Percentiles rank a stretch among this genome's conserved stretches.
These are phyloP conservation scores for Jaltomata sinuosa DNA, from an alignment of 257 asterid species.

Conservation along the genomic window DNA sequence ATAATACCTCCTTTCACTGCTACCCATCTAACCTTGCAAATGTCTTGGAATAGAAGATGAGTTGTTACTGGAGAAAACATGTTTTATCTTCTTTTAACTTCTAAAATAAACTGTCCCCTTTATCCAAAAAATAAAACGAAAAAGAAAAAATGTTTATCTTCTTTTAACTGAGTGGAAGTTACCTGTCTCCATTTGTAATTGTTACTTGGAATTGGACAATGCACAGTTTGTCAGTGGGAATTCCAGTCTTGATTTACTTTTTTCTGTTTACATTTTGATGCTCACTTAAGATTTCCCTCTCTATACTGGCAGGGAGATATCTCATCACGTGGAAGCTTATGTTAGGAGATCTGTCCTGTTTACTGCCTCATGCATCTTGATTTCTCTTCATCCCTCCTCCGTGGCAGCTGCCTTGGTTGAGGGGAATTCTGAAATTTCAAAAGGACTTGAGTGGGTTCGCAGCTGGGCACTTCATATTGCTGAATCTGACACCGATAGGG, in stretches of 20 bases:
- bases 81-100: neutral
- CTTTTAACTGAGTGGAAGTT: neutral
- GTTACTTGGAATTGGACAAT: neutral
- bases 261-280: neutral
- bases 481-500: conserved; percentile 83
- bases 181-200: conserved; percentile 2
- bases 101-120: neutral
- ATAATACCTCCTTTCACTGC: neutral
- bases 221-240: neutral
- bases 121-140: neutral
- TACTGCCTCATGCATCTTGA: conserved; percentile 73
- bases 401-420: conserved; percentile 69
- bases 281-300: conserved; percentile 1
- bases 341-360: conserved; percentile 88
- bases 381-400: conserved; percentile 81
- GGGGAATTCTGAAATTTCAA: conserved; percentile 54
- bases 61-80: neutral
- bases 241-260: neutral
- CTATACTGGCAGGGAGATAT: conserved; percentile 49
- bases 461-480: conserved; percentile 68
- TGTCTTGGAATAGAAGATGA: neutral
- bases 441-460: conserved; percentile 90
- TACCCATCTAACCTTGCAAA: neutral
- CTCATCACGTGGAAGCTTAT: conserved; percentile 73
- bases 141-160: neutral